A percentile compares a stretch with the other conserved stretches of the same genome.
These are phyloP conservation scores for Clonostachys chloroleuca DNA, from an alignment of 2,329 filamentous ascomycete genomes.

Conservation along the genomic window DNA sequence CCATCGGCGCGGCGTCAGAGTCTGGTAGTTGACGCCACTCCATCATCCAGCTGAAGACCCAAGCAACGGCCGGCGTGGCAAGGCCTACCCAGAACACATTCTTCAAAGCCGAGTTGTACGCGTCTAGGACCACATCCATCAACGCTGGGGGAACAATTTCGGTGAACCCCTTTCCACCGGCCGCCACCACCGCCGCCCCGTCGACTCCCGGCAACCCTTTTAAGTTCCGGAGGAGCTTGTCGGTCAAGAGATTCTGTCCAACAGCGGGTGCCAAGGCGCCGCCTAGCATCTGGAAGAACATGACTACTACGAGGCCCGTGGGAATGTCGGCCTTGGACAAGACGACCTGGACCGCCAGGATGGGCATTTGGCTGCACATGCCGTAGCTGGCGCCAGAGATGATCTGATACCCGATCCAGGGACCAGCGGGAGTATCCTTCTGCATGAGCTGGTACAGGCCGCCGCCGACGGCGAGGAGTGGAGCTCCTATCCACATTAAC, in stretches of 20 bases:
- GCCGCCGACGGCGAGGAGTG: conserved; percentile 17
- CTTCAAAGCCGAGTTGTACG: too few relatives aligned
- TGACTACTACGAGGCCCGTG: not conserved
- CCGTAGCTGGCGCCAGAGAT: conserved; percentile 27
- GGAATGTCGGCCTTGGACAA: not conserved
- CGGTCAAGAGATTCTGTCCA: conserved; percentile 10
- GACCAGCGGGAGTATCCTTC: conserved; percentile 13
- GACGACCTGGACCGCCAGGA: conserved; percentile 27
- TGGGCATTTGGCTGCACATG: conserved; percentile 18
- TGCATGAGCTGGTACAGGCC: conserved; percentile 29
- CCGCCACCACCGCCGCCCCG: not conserved
- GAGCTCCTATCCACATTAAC: conserved; percentile 24
- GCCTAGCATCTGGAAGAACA: conserved; percentile 19
- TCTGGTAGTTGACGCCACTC: too few relatives aligned
- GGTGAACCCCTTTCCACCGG: not conserved
- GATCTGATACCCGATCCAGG: conserved; percentile 33
- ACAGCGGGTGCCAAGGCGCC: conserved; percentile 15
- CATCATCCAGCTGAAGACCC: too few relatives aligned
- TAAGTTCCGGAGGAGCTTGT: not conserved
- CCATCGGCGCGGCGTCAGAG: too few relatives aligned
- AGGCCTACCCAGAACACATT: too few relatives aligned
- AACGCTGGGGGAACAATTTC: not conserved
- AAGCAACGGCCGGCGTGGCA: too few relatives aligned
- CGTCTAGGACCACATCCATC: not conserved
- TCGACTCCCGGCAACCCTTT: not conserved